These are phyloP conservation scores for Staphylotrichum longicolle DNA, from an alignment of 495 filamentous ascomycete genomes.

Conservation along the genomic window DNA sequence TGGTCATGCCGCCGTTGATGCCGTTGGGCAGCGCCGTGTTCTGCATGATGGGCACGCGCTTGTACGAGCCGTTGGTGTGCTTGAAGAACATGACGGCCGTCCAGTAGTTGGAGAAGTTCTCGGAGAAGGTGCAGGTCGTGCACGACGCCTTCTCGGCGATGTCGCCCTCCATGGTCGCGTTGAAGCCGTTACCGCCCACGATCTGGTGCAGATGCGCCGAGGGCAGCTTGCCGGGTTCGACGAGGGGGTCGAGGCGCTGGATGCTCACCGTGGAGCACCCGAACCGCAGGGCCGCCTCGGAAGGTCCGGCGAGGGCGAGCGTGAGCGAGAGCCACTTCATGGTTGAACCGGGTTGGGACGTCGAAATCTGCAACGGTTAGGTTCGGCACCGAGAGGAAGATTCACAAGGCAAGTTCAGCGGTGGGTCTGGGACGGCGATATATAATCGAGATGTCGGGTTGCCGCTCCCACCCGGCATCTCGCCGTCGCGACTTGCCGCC, in stretches of 20 bases:
- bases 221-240: conserved; percentile 40
- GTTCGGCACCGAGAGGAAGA: not conserved
- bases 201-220: conserved; percentile 51
- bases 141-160: conserved; percentile 44
- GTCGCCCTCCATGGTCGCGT: conserved; percentile 47
- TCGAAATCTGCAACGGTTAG: not conserved
- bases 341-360: not conserved
- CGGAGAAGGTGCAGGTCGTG: conserved; percentile 45
- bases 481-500: conserved; percentile 3
- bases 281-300: conserved; percentile 46
- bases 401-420: not conserved
- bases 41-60: conserved; percentile 43
- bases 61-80: conserved; percentile 50
- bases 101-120: conserved; percentile 52
- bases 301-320: conserved; percentile 39
- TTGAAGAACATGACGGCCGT: conserved; percentile 53
- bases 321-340: conserved; percentile 48
- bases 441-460: not conserved
- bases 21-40: conserved; percentile 45
- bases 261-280: conserved; percentile 47
- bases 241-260: conserved; percentile 48
- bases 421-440: not conserved
- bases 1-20: conserved; percentile 50
- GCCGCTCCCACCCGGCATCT: not conserved
- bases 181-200: conserved; percentile 51